Base-by-base conservation (phyloP, 2,329 filamentous ascomycete species). In the Fusarium xyrophilum region DNA sequence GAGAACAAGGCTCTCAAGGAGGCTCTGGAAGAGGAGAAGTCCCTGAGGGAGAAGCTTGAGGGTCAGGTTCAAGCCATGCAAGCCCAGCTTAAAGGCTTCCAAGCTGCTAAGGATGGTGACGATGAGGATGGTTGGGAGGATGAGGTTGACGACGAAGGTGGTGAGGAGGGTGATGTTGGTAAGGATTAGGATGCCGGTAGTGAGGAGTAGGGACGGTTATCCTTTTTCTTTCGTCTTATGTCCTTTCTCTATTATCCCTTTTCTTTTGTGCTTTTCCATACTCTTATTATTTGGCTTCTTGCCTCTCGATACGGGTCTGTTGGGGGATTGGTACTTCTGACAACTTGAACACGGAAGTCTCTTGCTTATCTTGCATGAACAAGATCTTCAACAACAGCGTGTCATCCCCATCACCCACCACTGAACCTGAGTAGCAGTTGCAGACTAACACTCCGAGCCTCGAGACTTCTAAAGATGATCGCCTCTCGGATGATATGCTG, bases 341-440 rank as follows among this genome's bases (percentile, higher is more conserved):
- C 13, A 15, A 39, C 15, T 23, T 39, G 9, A 40, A 23, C 14
- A 15, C 0, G 14, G 0, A 3, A 40, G 0, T 23, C 38, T 23
- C 15, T 39, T 2, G 13, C 13, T 39, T 4, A 15, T 14, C 14
- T 21, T 38, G 4, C 32, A 35, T 35, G 3, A 21, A 7, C 1
- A 4, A 23, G n/a, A 23, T 21, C n/a, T 3, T 21, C 14, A 40
- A 40, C 0, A 39, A 21, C n/a, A 15, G 0, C 38, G 10, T 40
- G 9, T 11, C 1, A 7, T 1, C 14, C n/a, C 15, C 38, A 5
- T 14, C 6, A 40, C 4, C 2, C n/a, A 32, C 14, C 9, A 2
- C 6, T 9, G 3, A 40, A 14, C 9, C 38, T 0, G 1, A 23
- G n/a, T 0, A 5, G 4, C 38, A 23, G 14, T 5, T 0, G 1